Evolutionary conservation across 305 asterid genomes (phyloP).

Genomic region (Fraxinus albicans): DNA sequence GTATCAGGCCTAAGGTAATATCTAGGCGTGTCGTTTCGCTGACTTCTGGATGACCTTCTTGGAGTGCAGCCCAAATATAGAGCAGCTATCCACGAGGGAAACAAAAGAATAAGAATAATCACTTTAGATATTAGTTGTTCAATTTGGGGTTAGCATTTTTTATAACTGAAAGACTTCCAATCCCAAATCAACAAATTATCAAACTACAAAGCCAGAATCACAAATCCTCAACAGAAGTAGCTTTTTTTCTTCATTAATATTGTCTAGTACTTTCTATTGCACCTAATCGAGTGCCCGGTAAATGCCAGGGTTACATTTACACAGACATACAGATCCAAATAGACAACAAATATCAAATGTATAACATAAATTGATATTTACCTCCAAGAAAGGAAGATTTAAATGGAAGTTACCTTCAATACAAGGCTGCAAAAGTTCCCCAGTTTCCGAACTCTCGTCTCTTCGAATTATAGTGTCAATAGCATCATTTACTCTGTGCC

Average conservation of each 20-base stretch:
- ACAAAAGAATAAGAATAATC: slow-evolving; percentile 3
- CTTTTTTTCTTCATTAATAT: not conserved
- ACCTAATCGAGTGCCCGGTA: not conserved
- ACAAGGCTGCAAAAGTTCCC: slow-evolving; percentile 74
- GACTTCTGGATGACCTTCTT: slow-evolving; percentile 73
- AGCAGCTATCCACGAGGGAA: slow-evolving; percentile 56
- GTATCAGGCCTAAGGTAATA: slow-evolving; percentile 60
- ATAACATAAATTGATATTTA: not conserved
- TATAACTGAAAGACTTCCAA: not conserved
- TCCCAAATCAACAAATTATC: slow-evolving; percentile 3
- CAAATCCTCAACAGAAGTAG: not conserved
- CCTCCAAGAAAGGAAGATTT: not conserved
- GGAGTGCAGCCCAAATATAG: slow-evolving; percentile 92
- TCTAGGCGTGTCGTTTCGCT: slow-evolving; percentile 54
- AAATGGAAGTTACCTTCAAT: slow-evolving; percentile 68
- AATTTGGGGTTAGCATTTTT: slow-evolving; percentile 5
- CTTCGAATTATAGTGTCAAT: slow-evolving; percentile 74
- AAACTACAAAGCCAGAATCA: slow-evolving; percentile 2
- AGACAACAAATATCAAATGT: not conserved
- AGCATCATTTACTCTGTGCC: slow-evolving; percentile 83
- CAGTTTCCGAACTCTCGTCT: slow-evolving; percentile 66
- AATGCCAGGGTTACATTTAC: not conserved
- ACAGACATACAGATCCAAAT: not conserved
- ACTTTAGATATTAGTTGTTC: slow-evolving; percentile 3
- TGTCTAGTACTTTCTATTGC: not conserved